phyloP scores from a whole-genome alignment of 2,329 filamentous ascomycete species.

The Exophiala sp. region DNA sequence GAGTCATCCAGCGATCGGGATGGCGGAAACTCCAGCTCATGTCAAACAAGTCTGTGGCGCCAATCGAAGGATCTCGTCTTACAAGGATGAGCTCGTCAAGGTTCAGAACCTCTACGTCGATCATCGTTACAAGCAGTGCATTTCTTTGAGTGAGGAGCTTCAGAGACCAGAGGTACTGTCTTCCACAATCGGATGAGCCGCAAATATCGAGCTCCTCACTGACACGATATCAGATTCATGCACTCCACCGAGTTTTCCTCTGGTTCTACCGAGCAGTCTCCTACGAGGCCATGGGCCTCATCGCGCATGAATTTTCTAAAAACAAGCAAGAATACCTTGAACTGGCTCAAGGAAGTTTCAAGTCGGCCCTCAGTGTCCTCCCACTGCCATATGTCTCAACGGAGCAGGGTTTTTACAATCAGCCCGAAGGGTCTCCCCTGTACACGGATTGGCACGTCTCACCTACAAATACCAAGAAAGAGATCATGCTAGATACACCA shows the following conservation, averaged over 20 bases:
- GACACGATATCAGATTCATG: conserved; percentile 18
- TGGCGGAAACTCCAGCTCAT: conserved; percentile 6
- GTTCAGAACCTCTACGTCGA: conserved; percentile 19
- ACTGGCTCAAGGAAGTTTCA: conserved; percentile 23
- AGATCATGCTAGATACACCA: background rate
- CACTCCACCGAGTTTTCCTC: conserved; percentile 25
- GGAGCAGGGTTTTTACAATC: conserved; percentile 11
- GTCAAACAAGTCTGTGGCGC: background rate
- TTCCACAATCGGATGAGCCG: too few relatives aligned
- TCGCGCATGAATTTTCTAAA: conserved; percentile 25
- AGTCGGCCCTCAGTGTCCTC: conserved; percentile 15
- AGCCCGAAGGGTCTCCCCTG: conserved; percentile 10
- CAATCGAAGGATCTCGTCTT: conserved; percentile 2
- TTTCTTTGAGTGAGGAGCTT: conserved; percentile 21
- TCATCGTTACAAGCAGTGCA: conserved; percentile 24
- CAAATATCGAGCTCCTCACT: background rate
- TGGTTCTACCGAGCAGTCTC: conserved; percentile 27
- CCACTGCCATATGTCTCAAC: conserved; percentile 20
- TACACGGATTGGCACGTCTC: background rate
- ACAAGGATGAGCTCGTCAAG: conserved; percentile 18
- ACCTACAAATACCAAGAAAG: background rate
- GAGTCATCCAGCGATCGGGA: background rate
- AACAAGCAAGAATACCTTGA: conserved; percentile 25
- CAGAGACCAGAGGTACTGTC: conserved; percentile 11
- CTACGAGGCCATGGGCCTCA: conserved; percentile 26